Evolutionary conservation across 2,329 filamentous ascomycete genomes (phyloP), one percentile per base, ranked within the genome.

Genomic region (Teratosphaeria gauchensis): DNA sequence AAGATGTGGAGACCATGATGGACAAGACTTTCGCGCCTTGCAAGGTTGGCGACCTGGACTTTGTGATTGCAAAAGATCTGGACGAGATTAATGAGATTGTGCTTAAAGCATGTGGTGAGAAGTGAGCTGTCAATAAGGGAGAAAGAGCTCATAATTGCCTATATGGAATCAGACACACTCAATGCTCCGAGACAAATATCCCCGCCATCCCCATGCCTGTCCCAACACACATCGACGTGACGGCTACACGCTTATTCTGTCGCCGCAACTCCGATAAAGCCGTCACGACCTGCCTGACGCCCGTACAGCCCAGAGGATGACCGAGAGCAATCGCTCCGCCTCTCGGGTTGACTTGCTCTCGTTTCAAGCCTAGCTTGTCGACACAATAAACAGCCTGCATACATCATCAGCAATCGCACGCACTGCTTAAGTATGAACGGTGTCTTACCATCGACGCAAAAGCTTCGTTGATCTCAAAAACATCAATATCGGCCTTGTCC

Each of bases 391-490:
- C 42, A 24, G 28, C 42, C 42, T 48, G 42, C 4, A 48, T 7
- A 8, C 42, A 48, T 21, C n/a, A 21, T 48, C 89, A 46, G 90
- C 90, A 4, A 91, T 96, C 46, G 90, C 90, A 52, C 92, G 91
- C 1, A 96, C 81, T 4, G 92, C 92, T 72, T 96, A 92, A 21
- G 5, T 5, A 5, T 1, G 0, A 16, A 2, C 6, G 42, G 2
- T 19, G 11, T 72, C 94, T 91, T 74, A 96, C 94, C 32, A 96
- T 92, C 4, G 89, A 90, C 31, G 94, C 92, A 71, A 99, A 99
- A 0, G 94, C 94, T 77, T 99, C 94, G 74, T 99, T 99, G 75
- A 99, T 95, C 74, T 97, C 94, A 92, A 92, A 97, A 24, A 96
- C 78, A 4, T 92, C 86, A 53, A 99, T 90, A 73, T 97, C 89